Evolutionary conservation across 345 rosid species (phyloP).

Genomic region (Erysimum cheiranthoides): DNA sequence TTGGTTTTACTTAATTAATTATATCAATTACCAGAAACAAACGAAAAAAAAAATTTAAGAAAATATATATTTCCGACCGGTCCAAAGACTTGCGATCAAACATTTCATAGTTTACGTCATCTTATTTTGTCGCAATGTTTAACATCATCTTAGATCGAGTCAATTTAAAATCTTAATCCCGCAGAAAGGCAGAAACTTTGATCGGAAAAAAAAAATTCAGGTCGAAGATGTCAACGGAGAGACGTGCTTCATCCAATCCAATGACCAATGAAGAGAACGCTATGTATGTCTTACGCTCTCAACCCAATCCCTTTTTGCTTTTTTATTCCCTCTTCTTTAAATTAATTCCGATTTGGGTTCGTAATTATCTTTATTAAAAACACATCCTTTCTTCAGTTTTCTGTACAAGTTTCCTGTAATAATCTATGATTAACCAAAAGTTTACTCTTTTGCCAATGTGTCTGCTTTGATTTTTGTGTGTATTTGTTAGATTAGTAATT

Average conservation of each 20-base stretch:
- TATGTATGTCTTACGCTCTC: conserved; percentile 47
- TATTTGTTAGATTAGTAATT: neutral
- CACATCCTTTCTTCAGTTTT: neutral
- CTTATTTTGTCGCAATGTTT: too few species aligned
- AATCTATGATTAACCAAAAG: neutral
- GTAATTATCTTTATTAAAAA: neutral
- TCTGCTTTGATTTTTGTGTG: neutral
- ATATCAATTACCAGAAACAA: neutral
- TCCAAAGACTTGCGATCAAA: too few species aligned
- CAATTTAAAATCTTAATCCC: too few species aligned
- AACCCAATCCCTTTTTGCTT: neutral
- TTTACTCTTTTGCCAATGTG: neutral
- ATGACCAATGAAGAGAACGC: conserved; percentile 63
- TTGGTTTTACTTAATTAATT: too few species aligned
- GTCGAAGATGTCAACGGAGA: conserved; percentile 59
- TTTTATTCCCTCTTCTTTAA: neutral
- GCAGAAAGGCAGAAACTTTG: neutral
- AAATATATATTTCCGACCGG: too few species aligned
- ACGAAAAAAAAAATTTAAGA: neutral
- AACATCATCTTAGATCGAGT: too few species aligned
- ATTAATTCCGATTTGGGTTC: conserved; percentile 13
- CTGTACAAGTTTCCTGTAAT: neutral
- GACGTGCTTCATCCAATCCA: conserved; percentile 55
- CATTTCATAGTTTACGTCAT: too few species aligned
- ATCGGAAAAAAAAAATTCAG: conserved; percentile 1